Base-by-base conservation (phyloP, 345 rosid genomes). In the Citrus medica region DNA sequence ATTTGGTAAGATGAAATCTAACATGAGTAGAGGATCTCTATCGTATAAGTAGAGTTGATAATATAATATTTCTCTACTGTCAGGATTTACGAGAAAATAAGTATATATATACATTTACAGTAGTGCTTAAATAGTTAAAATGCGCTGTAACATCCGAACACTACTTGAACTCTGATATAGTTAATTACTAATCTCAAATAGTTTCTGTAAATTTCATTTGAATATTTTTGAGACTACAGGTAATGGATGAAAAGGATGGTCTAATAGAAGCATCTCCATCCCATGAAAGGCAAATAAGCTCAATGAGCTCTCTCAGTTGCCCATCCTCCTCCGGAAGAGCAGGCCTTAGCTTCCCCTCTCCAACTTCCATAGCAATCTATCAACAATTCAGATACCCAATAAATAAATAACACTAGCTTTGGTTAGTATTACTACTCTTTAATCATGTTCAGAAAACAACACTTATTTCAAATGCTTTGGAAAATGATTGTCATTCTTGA, bases 311-410 rank as follows among this genome's bases (percentile, higher is more conserved):
- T 27, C 76, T 80, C 1, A 76, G 28, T 35, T 72, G 64, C 14
- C 72, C 87, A 32, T 83, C 38, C 53, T 87, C 87, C 51, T 76
- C 85, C 2, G 83, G 88, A 42, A 86, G 87, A 16, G 60, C 77
- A 3, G 95, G 92, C 82, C 93, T 84, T 46, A 86, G 80, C 21
- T 35, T 76, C 0, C 90, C 90, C 53, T 89, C 92, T 55, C 79
- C 92, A 37, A 89, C 90, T 79, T 86, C 87, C 86, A 87, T 67
- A 1, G 87, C 93, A 70, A 91, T 91, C 91, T 91, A 48, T 30
- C 27, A 22, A 53, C n/a, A 48, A 77, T 21, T 32, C 7, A 69
- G 6, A 28, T 28, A 7, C 22, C 22, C 27, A 27, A 17, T 4
- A 12, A 19, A 27, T 28, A 38, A 46, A 46, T 46, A 1, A 46